Base-by-base conservation (phyloP, 2,329 filamentous ascomycete species). In the Periconia digitata region DNA sequence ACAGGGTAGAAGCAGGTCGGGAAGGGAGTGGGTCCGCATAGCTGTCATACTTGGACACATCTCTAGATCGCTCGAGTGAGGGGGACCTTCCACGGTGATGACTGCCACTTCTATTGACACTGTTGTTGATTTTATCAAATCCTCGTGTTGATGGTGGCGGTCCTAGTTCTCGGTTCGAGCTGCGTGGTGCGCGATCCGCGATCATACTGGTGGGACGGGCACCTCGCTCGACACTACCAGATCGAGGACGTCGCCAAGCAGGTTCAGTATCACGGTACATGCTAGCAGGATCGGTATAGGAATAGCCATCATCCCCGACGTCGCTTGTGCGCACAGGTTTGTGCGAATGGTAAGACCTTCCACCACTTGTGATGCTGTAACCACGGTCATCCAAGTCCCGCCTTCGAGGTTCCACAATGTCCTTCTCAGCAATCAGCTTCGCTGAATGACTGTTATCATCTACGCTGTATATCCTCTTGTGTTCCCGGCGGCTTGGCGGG, bases 81-180 rank as follows among this genome's bases (percentile, higher is more conserved):
- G 57, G 60, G 8, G 68, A 61, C 18, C 69, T 51, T 20, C 35
- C 58, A 32, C 59, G 60, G 12, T 57, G 51, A 15, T 58, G 48
- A 39, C 56, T 58, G 17, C 50, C 46, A 12, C 47, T 50, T 12
- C 66, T 55, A 12, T 53, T 50, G 20, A 65, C 45, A 43, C 50
- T 55, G 32, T 46, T 56, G 37, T 48, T 81, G 54, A 89, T 81
- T 70, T 83, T 87, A 58, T 90, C 87, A 54, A 90, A 83, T 0
- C 85, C 87, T 57, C 86, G 78, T 3, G 84, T 88, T 5, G 85
- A 82, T 4, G 85, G 85, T 8, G 88, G 87, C 2, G 86, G 87
- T 15, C 67, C 67, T 2, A 69, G 60, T 40, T 71, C 70, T 27
- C 69, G 64, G 16, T 58, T 51, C n/a, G 67, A 73, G 40, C 40